Percentiles rank a stretch among this genome's conserved stretches.
phyloP scores from a whole-genome alignment of 768 basidiomycete genomes.

The Kwoniella sp. region DNA sequence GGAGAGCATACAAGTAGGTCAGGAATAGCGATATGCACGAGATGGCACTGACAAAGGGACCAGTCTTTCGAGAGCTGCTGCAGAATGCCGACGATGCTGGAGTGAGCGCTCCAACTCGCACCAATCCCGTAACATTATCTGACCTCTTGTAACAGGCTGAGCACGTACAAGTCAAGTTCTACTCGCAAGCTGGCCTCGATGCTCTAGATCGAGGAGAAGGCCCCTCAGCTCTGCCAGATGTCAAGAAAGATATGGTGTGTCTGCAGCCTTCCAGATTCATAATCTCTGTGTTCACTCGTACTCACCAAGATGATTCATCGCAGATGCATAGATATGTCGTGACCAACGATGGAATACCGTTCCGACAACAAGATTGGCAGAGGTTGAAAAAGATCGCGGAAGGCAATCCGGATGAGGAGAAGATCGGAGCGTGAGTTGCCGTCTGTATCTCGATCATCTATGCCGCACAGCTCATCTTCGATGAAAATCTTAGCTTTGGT shows the following conservation, averaged over 20 bases:
- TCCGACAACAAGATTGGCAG: constrained; percentile 84
- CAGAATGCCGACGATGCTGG: constrained; percentile 96
- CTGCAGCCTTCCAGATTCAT: constrained; percentile 30
- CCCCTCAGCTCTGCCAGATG: constrained; percentile 62
- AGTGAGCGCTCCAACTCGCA: constrained; percentile 22
- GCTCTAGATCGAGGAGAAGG: constrained; percentile 38
- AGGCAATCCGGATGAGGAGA: constrained; percentile 91
- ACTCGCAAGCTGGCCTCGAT: constrained; percentile 36
- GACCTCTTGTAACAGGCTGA: constrained; percentile 31
- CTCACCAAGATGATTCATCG: neutral
- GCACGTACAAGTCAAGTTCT: constrained; percentile 53
- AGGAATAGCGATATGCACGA: neutral
- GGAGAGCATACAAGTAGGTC: constrained; percentile 80
- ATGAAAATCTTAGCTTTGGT: constrained; percentile 60
- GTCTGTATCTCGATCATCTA: neutral
- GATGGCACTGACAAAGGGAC: constrained; percentile 3
- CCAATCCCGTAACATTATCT: constrained; percentile 1
- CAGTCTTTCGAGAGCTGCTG: constrained; percentile 77
- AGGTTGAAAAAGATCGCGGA: constrained; percentile 92
- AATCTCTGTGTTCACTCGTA: neutral
- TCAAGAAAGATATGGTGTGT: constrained; percentile 66
- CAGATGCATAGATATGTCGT: constrained; percentile 81
- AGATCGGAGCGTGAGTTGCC: constrained; percentile 72
- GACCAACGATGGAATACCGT: constrained; percentile 81
- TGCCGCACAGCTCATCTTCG: constrained; percentile 49